These are phyloP conservation scores for Auriscalpium microsporum DNA, from an alignment of 768 basidiomycete species.

Conservation along the genomic window DNA sequence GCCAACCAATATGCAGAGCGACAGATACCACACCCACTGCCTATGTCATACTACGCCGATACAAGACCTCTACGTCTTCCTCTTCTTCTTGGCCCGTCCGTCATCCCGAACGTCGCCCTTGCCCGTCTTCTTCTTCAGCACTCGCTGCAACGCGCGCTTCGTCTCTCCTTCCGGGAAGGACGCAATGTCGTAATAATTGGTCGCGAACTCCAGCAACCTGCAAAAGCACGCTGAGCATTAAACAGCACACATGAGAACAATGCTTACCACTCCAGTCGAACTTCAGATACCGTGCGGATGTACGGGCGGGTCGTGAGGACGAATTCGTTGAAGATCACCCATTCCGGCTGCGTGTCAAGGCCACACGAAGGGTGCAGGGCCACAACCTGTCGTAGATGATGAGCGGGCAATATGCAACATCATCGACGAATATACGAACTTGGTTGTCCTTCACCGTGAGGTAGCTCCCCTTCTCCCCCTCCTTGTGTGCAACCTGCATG, in stretches of 20 bases:
- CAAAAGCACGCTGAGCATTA: neutral
- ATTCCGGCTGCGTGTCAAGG: conserved; percentile 79
- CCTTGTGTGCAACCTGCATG: conserved; percentile 96
- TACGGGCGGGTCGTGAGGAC: conserved; percentile 83
- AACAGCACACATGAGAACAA: neutral
- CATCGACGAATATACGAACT: conserved; percentile 28
- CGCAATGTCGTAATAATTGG: conserved; percentile 59
- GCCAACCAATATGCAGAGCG: no score
- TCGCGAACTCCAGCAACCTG: conserved; percentile 58
- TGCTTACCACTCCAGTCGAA: conserved; percentile 77
- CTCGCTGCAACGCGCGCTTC: conserved; percentile 38
- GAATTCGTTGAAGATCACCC: conserved; percentile 93
- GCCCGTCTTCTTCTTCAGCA: conserved; percentile 4
- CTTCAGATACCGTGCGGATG: conserved; percentile 86
- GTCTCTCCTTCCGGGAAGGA: conserved; percentile 56
- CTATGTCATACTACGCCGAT: no score
- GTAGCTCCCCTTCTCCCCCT: conserved; percentile 84
- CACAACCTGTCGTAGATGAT: conserved; percentile 39
- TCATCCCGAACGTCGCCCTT: neutral
- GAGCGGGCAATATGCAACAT: neutral
- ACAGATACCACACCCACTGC: no score
- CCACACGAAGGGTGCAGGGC: conserved; percentile 82
- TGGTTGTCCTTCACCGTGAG: conserved; percentile 94
- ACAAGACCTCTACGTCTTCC: neutral
- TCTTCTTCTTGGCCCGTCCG: neutral